phyloP scores from a whole-genome alignment of 2,329 filamentous ascomycete genomes.

The Alternaria consortialis region DNA sequence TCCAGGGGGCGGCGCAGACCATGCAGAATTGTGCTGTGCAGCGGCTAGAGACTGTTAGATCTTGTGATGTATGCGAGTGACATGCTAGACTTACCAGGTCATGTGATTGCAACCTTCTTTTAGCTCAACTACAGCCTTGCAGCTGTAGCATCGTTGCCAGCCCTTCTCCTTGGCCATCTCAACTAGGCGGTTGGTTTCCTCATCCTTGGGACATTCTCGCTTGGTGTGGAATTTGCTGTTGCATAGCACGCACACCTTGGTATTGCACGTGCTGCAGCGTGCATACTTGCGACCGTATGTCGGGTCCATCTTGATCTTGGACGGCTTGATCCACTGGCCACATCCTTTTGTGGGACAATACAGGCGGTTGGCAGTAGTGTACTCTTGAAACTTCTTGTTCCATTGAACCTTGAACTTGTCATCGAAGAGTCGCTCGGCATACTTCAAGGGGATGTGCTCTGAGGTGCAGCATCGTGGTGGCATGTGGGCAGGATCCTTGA shows the following conservation, averaged over 20 bases:
- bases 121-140: conserved; percentile 77
- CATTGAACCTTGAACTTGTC: conserved; percentile 77
- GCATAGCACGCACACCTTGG: conserved; percentile 77
- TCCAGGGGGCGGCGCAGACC: conserved; percentile 83
- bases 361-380: conserved; percentile 75
- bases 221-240: conserved; percentile 75
- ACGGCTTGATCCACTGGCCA: conserved; percentile 81
- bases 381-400: conserved; percentile 83
- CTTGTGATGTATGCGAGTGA: conserved; percentile 11
- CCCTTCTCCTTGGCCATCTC: conserved; percentile 72
- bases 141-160: conserved; percentile 80
- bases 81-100: conserved; percentile 71
- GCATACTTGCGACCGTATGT: conserved; percentile 68
- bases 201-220: conserved; percentile 75
- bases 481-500: conserved; percentile 82
- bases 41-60: conserved; percentile 59
- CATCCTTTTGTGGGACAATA: conserved; percentile 80
- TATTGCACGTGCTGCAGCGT: conserved; percentile 75
- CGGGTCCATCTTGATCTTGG: conserved; percentile 67
- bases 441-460: conserved; percentile 76
- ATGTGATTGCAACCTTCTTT: conserved; percentile 89
- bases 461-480: conserved; percentile 81
- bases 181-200: conserved; percentile 70
- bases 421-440: conserved; percentile 80
- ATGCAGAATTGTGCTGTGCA: conserved; percentile 89